Base-by-base conservation (phyloP, 768 basidiomycete species). In the Xanthoconium purpureum region DNA sequence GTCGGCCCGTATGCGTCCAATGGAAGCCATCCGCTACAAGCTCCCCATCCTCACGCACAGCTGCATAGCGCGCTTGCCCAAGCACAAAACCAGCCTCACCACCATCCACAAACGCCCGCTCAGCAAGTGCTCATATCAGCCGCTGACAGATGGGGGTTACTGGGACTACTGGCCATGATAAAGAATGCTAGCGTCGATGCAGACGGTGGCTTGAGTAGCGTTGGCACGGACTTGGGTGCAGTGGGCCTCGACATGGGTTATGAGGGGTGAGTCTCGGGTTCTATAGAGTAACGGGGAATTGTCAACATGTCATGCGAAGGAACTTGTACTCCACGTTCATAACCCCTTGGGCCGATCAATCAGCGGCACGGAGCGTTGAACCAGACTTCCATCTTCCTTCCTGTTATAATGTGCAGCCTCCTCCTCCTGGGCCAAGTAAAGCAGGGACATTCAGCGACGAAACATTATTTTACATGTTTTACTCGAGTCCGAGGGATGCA, bases 381-480 rank as follows among this genome's bases (percentile, higher is more conserved):
- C 94, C 96, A 13, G 90, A 94, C 69, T 97, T 87, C 71, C 87
- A 91, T 64, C 82, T 95, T 47, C 95, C 95, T 39, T 77, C 84
- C 30, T 97, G 94, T 74, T 98, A 98, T 65, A 94, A 88, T 72
- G 94, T 97, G 47, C 88, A 91, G 63, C 87, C 95, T 35, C 86
- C 88, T 37, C 85, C 93, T 45, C 89, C 91, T 37, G 89, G 89
- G 5, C 87, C 89, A 50, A 78, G 69, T 60, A 94, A 94, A 75
- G 89, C 87, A 17, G 80, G 82, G 1, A 84, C 87, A 48, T 96
- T 98, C 74, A 89, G 88, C 72, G 95, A 98, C 71, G 95, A 98
- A 74, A 97, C 95, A 15, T 76, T 98, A 29, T 97, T 98, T 75
- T 96, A 92, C 80, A 94, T 96, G 84, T 98, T 98, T 80, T 98